A percentile compares a stretch with the other conserved stretches of the same genome.
Conservation (phyloP, 306 rosid genomes). For the Medicago lupulina region DNA sequence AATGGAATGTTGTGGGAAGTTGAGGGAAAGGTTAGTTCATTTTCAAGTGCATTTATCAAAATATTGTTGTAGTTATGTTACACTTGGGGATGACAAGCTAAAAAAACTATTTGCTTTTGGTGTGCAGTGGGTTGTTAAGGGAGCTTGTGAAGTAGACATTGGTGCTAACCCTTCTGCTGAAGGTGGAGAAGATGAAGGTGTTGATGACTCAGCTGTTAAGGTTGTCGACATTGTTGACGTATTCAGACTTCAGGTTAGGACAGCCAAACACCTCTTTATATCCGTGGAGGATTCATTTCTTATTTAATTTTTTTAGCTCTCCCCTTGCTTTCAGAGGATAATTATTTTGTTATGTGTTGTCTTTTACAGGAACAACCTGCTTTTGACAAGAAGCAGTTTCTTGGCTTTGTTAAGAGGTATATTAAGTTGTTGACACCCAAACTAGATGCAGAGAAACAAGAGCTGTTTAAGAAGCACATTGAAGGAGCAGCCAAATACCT, state of each 20-base stretch:
- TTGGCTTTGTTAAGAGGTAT: conserved; percentile 63
- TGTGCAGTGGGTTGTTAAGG: conserved; percentile 80
- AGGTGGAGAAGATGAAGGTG: conserved; percentile 83
- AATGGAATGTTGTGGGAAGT: conserved; percentile 88
- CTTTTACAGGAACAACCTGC: conserved; percentile 80
- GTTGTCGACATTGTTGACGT: conserved; percentile 51
- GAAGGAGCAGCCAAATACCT: conserved; percentile 81
- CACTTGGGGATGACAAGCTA: neutral
- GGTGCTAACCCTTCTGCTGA: conserved; percentile 99
- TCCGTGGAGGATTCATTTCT: neutral
- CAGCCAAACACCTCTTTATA: neutral
- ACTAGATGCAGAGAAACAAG: conserved; percentile 62
- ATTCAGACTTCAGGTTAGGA: conserved; percentile 49
- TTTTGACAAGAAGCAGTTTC: conserved; percentile 77
- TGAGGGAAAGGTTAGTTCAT: conserved; percentile 67
- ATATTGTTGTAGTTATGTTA: neutral
- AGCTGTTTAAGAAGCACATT: conserved; percentile 62
- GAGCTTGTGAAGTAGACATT: conserved; percentile 79
- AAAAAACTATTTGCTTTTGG: neutral
- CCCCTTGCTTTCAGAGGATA: neutral
- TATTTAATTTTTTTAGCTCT: neutral
- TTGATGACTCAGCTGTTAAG: conserved; percentile 77
- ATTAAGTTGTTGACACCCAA: conserved; percentile 70
- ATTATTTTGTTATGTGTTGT: neutral
- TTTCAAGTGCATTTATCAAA: neutral